phyloP scores from a whole-genome alignment of 805 yeast species.

The Millerozyma miso region DNA sequence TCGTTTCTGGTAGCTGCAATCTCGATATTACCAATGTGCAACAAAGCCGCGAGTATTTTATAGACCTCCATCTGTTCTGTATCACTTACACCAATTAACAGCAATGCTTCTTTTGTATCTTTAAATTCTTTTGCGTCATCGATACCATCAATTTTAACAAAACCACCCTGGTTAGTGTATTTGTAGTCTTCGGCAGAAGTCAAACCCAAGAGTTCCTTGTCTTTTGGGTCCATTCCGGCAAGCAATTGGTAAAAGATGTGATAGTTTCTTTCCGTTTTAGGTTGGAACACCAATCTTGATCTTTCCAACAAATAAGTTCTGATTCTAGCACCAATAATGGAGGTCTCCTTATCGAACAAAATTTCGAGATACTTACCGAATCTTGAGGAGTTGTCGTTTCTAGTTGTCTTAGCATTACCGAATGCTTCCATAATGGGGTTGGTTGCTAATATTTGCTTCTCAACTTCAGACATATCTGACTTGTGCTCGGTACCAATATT shows the following conservation, averaged over 20 bases:
- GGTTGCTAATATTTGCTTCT: constrained; percentile 91
- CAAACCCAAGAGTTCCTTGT: constrained; percentile 57
- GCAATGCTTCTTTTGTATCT: constrained; percentile 71
- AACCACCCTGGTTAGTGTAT: constrained; percentile 89
- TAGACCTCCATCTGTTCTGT: constrained; percentile 65
- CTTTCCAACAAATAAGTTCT: constrained; percentile 91
- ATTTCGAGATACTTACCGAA: constrained; percentile 96
- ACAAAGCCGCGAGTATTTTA: constrained; percentile 76
- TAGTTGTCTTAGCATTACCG: constrained; percentile 96
- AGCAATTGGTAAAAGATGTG: constrained; percentile 90
- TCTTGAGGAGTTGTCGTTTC: constrained; percentile 96
- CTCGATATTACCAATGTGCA: constrained; percentile 90
- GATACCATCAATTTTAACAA: constrained; percentile 63
- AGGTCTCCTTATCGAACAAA: constrained; percentile 66
- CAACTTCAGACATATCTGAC: constrained; percentile 81
- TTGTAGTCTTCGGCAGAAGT: constrained; percentile 63
- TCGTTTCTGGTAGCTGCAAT: constrained; percentile 80
- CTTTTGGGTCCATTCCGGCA: constrained; percentile 60
- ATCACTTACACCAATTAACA: constrained; percentile 67
- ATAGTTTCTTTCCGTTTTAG: constrained; percentile 84
- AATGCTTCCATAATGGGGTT: constrained; percentile 97
- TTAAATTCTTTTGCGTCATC: constrained; percentile 79
- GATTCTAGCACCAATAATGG: constrained; percentile 91
- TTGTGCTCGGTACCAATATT: constrained; percentile 33
- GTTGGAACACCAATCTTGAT: constrained; percentile 92